Evolutionary conservation across 1,139 yeast genomes (phyloP).

Genomic region (Suzukiozyma palmioleophila): DNA sequence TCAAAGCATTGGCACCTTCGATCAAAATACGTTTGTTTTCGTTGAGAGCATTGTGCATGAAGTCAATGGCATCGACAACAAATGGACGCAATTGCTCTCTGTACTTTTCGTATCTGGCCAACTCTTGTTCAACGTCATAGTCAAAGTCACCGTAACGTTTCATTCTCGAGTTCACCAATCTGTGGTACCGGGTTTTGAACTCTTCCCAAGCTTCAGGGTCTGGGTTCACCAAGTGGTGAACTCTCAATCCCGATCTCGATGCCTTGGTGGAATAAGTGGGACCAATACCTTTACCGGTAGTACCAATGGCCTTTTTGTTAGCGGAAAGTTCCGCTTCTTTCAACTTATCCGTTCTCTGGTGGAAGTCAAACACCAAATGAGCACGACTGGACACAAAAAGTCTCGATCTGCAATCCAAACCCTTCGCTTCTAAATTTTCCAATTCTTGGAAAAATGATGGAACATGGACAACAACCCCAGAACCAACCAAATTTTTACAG

Average conservation of each 20-base stretch:
- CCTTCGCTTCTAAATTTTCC: slow-evolving; percentile 74
- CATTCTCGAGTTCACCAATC: slow-evolving; percentile 74
- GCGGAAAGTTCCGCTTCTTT: slow-evolving; percentile 88
- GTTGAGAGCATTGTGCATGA: slow-evolving; percentile 79
- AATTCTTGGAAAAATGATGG: slow-evolving; percentile 92
- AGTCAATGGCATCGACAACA: slow-evolving; percentile 88
- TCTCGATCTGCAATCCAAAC: slow-evolving; percentile 74
- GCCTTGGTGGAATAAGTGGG: slow-evolving; percentile 98
- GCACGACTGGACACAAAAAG: slow-evolving; percentile 90
- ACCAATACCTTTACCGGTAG: slow-evolving; percentile 99
- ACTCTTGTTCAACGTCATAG: slow-evolving; percentile 77
- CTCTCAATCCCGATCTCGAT: slow-evolving; percentile 93
- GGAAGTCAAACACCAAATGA: slow-evolving; percentile 95
- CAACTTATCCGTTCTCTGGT: slow-evolving; percentile 91
- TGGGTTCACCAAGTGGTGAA: slow-evolving; percentile 88
- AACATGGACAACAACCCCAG: slow-evolving; percentile 94
- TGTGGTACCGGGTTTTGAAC: slow-evolving; percentile 72
- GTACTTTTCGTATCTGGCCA: slow-evolving; percentile 69
- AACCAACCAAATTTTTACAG: slow-evolving; percentile 85
- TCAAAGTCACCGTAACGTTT: slow-evolving; percentile 93
- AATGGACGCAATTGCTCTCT: slow-evolving; percentile 78
- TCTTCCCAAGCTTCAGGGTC: slow-evolving; percentile 93
- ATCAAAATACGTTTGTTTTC: slow-evolving; percentile 81
- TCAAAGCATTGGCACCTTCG: slow-evolving; percentile 98
- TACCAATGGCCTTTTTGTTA: slow-evolving; percentile 89